These are phyloP conservation scores for Lonicera japonica DNA, from an alignment of 129 eudicot genomes.

Conservation along the genomic window DNA sequence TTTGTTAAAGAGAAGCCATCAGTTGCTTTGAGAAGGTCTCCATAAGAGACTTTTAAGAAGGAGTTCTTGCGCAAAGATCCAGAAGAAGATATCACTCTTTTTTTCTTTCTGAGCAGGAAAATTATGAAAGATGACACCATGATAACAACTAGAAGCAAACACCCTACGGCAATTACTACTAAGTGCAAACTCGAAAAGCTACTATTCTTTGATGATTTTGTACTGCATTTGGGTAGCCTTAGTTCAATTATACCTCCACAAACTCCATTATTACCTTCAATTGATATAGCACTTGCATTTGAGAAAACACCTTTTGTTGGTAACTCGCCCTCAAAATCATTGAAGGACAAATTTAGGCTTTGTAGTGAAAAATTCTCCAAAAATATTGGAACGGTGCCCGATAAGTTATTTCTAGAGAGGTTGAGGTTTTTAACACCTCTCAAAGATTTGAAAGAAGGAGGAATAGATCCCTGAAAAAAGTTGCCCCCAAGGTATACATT, in stretches of 20 bases:
- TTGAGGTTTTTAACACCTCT: constrained; percentile 10
- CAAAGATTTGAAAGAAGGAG: constrained; percentile 5
- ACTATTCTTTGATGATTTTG: neutral
- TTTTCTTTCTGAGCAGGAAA: neutral
- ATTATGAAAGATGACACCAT: neutral
- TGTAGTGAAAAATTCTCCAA: neutral
- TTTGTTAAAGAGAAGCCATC: constrained; percentile 2
- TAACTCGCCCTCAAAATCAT: constrained; percentile 16
- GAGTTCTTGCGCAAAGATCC: neutral
- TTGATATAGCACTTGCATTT: neutral
- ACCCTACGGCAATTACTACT: neutral
- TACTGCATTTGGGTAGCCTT: constrained; percentile 9
- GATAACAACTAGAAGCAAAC: neutral
- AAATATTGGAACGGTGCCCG: constrained; percentile 15
- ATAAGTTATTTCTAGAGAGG: constrained; percentile 22
- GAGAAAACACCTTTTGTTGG: constrained; percentile 10
- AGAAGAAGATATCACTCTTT: neutral
- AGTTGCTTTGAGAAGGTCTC: constrained; percentile 10
- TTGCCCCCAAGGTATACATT: neutral
- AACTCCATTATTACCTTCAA: constrained; percentile 10
- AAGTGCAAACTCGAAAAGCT: neutral
- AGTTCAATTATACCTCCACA: constrained; percentile 19
- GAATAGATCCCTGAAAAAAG: constrained; percentile 16
- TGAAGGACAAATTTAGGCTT: constrained; percentile 13
- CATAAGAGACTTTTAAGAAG: neutral